A percentile compares a stretch with the other conserved stretches of the same genome.
phyloP scores from a whole-genome alignment of 73 alveolate species.

The Paramecium sexaurelia region DNA sequence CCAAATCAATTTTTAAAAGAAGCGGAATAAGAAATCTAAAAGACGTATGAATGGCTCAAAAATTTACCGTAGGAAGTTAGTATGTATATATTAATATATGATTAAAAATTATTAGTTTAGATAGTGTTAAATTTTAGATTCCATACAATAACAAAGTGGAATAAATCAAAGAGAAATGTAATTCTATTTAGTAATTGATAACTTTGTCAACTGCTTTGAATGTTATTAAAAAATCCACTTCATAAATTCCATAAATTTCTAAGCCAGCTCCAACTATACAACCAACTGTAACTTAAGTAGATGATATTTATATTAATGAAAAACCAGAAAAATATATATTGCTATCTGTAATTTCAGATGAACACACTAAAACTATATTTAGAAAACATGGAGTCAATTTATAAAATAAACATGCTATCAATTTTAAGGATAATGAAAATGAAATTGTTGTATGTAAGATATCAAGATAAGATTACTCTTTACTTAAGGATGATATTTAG shows the following conservation, averaged over 20 bases:
- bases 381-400: constrained; percentile 1
- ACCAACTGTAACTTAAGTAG: neutral
- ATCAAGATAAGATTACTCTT: neutral
- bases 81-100: neutral
- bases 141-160: neutral
- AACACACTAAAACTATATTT: neutral
- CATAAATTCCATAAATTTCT: neutral
- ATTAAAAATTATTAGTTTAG: neutral
- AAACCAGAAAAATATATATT: neutral
- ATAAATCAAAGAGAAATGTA: constrained; percentile 4
- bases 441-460: neutral
- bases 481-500: neutral
- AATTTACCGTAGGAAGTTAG: neutral
- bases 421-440: neutral
- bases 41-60: neutral
- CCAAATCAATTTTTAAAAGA: neutral
- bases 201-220: neutral
- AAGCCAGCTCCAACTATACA: neutral
- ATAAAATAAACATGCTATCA: neutral
- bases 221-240: neutral
- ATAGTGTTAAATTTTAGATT: neutral
- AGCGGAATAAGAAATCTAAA: neutral
- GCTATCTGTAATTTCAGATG: neutral
- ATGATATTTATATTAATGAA: neutral
- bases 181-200: neutral